phyloP scores from a whole-genome alignment of 371 early-diverging fungal species.

The Apophysomyces trapeziformis region DNA sequence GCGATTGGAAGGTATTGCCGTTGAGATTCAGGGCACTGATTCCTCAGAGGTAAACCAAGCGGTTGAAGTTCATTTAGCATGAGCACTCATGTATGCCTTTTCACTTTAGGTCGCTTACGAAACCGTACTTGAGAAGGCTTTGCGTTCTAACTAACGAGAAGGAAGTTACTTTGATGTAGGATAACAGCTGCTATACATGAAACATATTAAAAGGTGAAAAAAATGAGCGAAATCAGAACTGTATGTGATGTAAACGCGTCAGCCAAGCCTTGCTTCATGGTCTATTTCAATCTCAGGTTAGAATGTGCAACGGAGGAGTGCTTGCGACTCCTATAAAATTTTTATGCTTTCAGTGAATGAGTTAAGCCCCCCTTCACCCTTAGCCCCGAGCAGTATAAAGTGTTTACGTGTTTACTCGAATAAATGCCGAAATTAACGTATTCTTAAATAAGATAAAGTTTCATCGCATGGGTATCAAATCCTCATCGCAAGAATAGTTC shows the following conservation, averaged over 20 bases:
- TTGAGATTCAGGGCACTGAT: slow-evolving; percentile 90
- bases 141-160: slow-evolving; percentile 36
- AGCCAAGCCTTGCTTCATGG: not conserved
- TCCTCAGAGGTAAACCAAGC: slow-evolving; percentile 54
- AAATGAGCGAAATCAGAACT: not conserved
- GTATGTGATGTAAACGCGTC: not conserved
- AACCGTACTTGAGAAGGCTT: slow-evolving; percentile 78
- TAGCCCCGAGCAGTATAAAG: not conserved
- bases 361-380: not conserved
- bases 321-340: not conserved
- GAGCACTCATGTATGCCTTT: not conserved
- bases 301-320: not conserved
- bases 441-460: not conserved
- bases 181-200: not conserved
- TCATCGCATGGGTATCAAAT: not conserved
- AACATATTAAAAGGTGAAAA: not conserved
- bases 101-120: slow-evolving; percentile 70
- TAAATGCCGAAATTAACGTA: too few species aligned
- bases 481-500: not conserved
- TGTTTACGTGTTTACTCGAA: not conserved
- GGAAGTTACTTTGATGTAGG: not conserved
- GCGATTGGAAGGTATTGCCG: slow-evolving; percentile 73
- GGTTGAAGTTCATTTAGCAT: not conserved
- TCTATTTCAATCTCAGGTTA: not conserved
- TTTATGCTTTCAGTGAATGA: not conserved